Evolutionary conservation across 106 monocot genomes (phyloP), one percentile per base, ranked within the genome.

Genomic region (Dioscorea alata): DNA sequence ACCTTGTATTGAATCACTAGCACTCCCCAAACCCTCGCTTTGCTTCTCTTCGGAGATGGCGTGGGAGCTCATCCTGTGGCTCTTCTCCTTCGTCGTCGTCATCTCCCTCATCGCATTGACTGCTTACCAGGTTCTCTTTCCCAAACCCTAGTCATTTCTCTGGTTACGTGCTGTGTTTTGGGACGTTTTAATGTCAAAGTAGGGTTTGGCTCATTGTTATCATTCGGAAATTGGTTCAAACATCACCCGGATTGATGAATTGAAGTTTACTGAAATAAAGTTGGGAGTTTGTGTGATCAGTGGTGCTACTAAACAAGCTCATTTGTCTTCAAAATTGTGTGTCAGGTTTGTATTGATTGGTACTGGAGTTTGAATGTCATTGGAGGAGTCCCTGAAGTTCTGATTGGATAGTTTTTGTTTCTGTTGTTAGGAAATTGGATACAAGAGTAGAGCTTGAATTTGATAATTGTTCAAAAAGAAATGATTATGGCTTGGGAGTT

Each of bases 41-140:
- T 35, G 22, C 24, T 31, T 61, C 61, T 61, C 34, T 42, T 48
- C 65, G 18, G 33, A 23, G 20, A 80, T 80, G 79, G 61, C 70
- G 59, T 65, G 69, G 70, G 80, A 75, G 66, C 71, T 81, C 21
- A 13, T 81, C n/a, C 52, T 81, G 32, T 81, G 80, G 80, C 54
- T 81, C 19, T 67, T 61, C 61, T 57, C 81, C 67, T 81, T 71
- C 71, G 71, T 61, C 56, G 48, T 51, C 23, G 60, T 75, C 34
- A 76, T 81, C 17, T 33, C 67, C 21, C 75, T 81, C 35, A 50
- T 81, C 59, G 81, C 59, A 8, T 42, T 81, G 59, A 58, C 71
- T 59, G 71, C 70, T 13, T 81, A 76, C 34, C 81, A 81, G 80
- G 80, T 75, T 23, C 48, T 20, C 21, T 48, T 22, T 60, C 32